These are phyloP conservation scores for Ustilaginoidea virens DNA, from an alignment of 2,329 filamentous ascomycete genomes.

Conservation along the genomic window DNA sequence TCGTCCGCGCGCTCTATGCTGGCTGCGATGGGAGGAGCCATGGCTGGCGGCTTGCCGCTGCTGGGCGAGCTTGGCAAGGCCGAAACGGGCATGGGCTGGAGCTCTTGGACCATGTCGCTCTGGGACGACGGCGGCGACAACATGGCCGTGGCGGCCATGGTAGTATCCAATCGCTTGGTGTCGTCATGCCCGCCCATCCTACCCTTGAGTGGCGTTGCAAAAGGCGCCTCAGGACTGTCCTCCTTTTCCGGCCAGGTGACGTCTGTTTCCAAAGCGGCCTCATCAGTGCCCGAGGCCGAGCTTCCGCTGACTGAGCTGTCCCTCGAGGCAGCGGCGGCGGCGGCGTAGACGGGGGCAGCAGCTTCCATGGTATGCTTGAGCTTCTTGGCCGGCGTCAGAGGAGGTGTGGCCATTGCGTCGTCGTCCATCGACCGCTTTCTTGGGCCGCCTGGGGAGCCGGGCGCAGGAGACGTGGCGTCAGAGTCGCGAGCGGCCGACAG, in stretches of 20 bases:
- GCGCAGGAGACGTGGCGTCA: constrained; percentile 15
- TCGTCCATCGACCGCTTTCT: constrained; percentile 27
- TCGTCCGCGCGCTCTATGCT: constrained; percentile 13
- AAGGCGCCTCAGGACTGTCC: constrained; percentile 24
- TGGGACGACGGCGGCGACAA: constrained; percentile 11
- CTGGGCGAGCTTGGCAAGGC: constrained; percentile 16
- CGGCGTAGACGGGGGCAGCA: constrained; percentile 12
- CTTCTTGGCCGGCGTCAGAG: constrained; percentile 38
- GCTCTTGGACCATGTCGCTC: neutral
- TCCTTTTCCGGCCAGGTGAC: constrained; percentile 35
- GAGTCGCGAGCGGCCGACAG: constrained; percentile 18
- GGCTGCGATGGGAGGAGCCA: constrained; percentile 8
- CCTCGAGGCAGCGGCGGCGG: constrained; percentile 16
- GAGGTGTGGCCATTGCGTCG: constrained; percentile 34
- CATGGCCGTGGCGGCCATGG: no score
- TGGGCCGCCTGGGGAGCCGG: constrained; percentile 12
- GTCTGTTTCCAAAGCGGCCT: constrained; percentile 22
- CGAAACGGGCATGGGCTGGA: constrained; percentile 16
- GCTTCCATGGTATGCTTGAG: constrained; percentile 19
- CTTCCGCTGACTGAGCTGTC: constrained; percentile 20
- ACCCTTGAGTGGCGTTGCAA: constrained; percentile 14
- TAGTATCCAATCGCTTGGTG: constrained; percentile 3
- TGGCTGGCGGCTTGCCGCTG: constrained; percentile 6
- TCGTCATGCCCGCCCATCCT: constrained; percentile 5
- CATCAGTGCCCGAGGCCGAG: constrained; percentile 12